Percentiles rank a stretch among this genome's conserved stretches.
Conservation (phyloP, 1,284 basidiomycete genomes). For the Microbotryum intermedium region DNA sequence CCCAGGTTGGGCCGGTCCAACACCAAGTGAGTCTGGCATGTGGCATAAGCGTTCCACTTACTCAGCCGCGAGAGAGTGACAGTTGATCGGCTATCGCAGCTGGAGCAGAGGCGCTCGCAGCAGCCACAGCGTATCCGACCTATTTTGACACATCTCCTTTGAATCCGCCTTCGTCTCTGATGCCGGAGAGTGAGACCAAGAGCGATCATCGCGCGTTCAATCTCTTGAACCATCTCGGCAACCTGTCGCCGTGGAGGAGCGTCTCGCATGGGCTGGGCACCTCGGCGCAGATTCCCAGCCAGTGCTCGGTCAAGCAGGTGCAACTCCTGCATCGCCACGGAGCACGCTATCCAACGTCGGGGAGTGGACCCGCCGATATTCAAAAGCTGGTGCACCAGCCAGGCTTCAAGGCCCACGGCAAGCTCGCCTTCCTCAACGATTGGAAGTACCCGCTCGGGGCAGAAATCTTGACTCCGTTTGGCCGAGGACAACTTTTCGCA, state of each 20-base stretch:
- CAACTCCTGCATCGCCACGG: constrained; percentile 54
- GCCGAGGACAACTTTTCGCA: constrained; percentile 55
- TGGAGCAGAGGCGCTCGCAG: constrained; percentile 24
- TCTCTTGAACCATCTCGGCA: constrained; percentile 69
- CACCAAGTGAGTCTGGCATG: not conserved
- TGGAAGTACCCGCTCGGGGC: constrained; percentile 46
- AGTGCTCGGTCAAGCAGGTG: constrained; percentile 25
- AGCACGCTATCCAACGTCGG: constrained; percentile 61
- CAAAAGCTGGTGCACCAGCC: constrained; percentile 51
- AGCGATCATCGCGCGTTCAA: constrained; percentile 41
- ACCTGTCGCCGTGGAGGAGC: constrained; percentile 74
- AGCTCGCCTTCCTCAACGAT: constrained; percentile 62
- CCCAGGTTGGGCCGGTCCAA: not conserved
- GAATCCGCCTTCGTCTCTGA: constrained; percentile 10
- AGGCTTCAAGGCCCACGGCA: constrained; percentile 36
- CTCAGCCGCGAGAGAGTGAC: not conserved
- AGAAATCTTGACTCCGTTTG: constrained; percentile 71
- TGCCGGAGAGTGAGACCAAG: not conserved
- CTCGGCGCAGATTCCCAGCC: constrained; percentile 11
- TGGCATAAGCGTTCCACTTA: no score
- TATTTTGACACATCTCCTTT: constrained; percentile 16
- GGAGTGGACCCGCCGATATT: constrained; percentile 57
- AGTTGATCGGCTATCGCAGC: not conserved
- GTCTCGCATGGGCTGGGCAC: constrained; percentile 42
- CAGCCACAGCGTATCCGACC: constrained; percentile 18